Base-by-base conservation (phyloP, 148 eudicot genomes). In the Rhododendron ferrugineum region DNA sequence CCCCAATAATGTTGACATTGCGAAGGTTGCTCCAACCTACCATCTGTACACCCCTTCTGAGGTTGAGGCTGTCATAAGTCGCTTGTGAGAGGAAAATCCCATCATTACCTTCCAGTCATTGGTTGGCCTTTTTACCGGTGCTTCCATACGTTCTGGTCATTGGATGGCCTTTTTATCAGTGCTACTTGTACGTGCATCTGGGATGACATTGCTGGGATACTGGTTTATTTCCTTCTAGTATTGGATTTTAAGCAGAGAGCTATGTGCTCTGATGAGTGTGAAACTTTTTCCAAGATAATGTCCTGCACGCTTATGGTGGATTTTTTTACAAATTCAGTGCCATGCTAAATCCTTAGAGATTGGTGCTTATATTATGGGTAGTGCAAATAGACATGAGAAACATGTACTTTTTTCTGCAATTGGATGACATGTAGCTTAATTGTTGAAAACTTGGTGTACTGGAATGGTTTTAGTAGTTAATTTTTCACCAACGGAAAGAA, bases 1-100 rank as follows among this genome's bases (percentile, higher is more conserved):
- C 4, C 98, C 99, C 14, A 97, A 95, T 90, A 95, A 97, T 80
- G 99, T 97, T 26, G 99, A 97, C 89, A 95, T 97, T 81, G 98
- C 98, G 2, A 97, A 90, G 92, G 99, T 97, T 42, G 91, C 98
- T 50, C 98, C 99, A 42, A 90, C 90, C 62, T 97, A 97, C 91
- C 99, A 97, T 89, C 88, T 97, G 74, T 97, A 97, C 83, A 72
- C 98, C 76, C 98, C 99, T 23, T 81, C 98, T 1, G 99, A 97
- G 87, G 98, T 97, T 64, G 99, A 97, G 84, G 94, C 93, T 47
- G 98, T 97, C 40, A 95, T 97, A 80, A 87, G 80, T 50, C 99
- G 98, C 82, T 90, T 97, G 78, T 97, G 88, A 95, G 92, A 74
- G 87, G 68, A 72, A 54, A 80, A 58, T 10, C 46, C 47, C 49